Evolutionary conservation across 495 filamentous ascomycete genomes (phyloP).

Genomic region (Glutinoglossum americanum): DNA sequence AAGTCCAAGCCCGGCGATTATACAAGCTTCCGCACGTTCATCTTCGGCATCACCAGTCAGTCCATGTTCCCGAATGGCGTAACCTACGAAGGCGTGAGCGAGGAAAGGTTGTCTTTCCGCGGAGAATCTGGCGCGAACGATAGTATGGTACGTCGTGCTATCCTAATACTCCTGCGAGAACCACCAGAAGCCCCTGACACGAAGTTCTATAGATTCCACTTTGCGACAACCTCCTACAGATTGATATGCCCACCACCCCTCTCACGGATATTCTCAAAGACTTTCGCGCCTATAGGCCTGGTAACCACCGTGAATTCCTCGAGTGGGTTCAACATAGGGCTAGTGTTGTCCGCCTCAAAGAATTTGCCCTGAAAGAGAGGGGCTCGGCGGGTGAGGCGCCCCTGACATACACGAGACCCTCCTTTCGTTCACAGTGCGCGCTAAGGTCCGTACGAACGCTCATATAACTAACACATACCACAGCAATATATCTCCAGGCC

Average conservation of each 20-base stretch:
- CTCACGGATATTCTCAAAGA: constrained; percentile 68
- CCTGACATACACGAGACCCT: no score
- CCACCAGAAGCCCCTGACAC: not conserved
- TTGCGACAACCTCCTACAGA: constrained; percentile 59
- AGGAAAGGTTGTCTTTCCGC: constrained; percentile 51
- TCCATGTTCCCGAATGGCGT: constrained; percentile 84
- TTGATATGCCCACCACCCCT: constrained; percentile 64
- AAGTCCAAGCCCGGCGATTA: constrained; percentile 61
- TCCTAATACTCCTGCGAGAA: no score
- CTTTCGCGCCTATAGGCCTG: constrained; percentile 67
- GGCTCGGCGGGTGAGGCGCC: constrained; percentile 15
- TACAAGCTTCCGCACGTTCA: constrained; percentile 74
- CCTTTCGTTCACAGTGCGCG: not conserved
- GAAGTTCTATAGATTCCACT: constrained; percentile 44
- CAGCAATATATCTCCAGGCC: constrained; percentile 44
- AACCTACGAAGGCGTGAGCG: constrained; percentile 60
- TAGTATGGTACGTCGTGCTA: constrained; percentile 40
- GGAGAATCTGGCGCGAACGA: constrained; percentile 85
- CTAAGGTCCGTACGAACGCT: constrained; percentile 7
- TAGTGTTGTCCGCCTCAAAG: constrained; percentile 31
- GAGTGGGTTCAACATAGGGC: constrained; percentile 39
- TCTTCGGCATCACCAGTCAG: constrained; percentile 77
- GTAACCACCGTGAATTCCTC: constrained; percentile 68
- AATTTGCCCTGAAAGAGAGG: constrained; percentile 35
- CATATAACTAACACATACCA: not conserved